phyloP scores from a whole-genome alignment of 1,284 basidiomycete genomes.

The Grifola frondosa region DNA sequence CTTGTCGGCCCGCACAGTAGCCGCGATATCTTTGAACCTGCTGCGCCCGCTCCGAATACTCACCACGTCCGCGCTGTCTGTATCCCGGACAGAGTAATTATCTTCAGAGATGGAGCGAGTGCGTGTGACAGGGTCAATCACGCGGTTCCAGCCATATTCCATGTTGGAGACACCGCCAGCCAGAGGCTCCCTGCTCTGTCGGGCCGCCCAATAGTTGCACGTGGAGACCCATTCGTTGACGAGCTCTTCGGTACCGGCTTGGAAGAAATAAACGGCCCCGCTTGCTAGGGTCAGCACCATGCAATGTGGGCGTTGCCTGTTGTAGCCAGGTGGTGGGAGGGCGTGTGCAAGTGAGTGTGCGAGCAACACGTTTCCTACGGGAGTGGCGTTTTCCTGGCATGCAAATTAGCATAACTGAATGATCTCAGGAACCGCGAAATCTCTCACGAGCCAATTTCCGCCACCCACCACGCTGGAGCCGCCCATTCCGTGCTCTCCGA shows the following conservation, averaged over 20 bases:
- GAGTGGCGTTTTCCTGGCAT: conserved; percentile 76
- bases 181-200: conserved; percentile 90
- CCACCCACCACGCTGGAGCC: conserved; percentile 78
- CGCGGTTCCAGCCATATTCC: conserved; percentile 97
- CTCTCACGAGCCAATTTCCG: conserved; percentile 94
- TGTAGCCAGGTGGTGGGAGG: conserved; percentile 90
- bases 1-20: conserved; percentile 58
- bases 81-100: conserved; percentile 48
- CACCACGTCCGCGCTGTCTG: conserved; percentile 56
- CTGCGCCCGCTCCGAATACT: conserved; percentile 73
- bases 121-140: conserved; percentile 53
- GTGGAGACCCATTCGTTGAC: conserved; percentile 98
- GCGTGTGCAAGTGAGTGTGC: conserved; percentile 88
- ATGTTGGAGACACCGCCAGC: conserved; percentile 96
- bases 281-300: conserved; percentile 91
- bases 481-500: conserved; percentile 67
- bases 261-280: conserved; percentile 93
- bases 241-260: conserved; percentile 95
- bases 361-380: conserved; percentile 79
- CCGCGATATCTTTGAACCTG: conserved; percentile 63
- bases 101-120: conserved; percentile 56
- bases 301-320: conserved; percentile 85
- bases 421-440: conserved; percentile 9
- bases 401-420: conserved; percentile 3
- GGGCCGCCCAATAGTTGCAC: conserved; percentile 98